Evolutionary conservation across 495 filamentous ascomycete genomes (phyloP), one percentile per base, ranked within the genome.

Genomic region (Penicillium chermesinum): DNA sequence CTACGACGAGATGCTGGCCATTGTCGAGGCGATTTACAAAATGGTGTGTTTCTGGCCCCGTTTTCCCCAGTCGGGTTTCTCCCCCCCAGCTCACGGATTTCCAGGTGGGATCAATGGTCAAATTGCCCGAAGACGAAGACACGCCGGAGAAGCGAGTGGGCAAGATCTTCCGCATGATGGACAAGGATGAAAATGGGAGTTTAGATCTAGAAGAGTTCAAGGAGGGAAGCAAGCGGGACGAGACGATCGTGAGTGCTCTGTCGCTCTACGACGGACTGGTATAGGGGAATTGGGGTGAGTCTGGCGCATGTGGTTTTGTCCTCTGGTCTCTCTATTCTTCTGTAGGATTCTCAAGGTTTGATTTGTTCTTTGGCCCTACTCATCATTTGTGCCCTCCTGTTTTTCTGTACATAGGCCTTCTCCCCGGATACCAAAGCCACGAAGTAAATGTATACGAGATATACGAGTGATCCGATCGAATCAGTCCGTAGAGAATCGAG

Each of bases 161-260:
- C 62, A 98, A 98, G 75, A 98, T 98, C 67, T 98, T 98, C 74
- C 82, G 87, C 57, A 96, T 97, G 93, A 98, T 98, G 93, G 93
- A 98, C 74, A 98, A 98, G 75, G 93, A 98, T 63, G 91, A 98
- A 74, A 96, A 97, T 61, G 86, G 91, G 49, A 89, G 84, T 62
- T 72, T 95, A 43, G 85, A 93, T 68, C 88, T 96, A 78, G 83
- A 90, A 41, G 93, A 98, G 67, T 98, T 98, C 77, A 97, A 96
- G 69, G 93, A 97, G 69, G 93, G 94, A 59, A 95, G 89, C 71
- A 94, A 96, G 75, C 88, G 90, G 33, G 93, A 98, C 66, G 91
- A 95, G 69, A 98, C 94, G n/a, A 98, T 98, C 63, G 93, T 98
- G 33, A 96, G 89, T 38, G 93, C 94, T 10, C 74, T 98, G 56